Evolutionary conservation across 805 yeast species (phyloP).

Genomic region (Candida methanosorbosa): DNA sequence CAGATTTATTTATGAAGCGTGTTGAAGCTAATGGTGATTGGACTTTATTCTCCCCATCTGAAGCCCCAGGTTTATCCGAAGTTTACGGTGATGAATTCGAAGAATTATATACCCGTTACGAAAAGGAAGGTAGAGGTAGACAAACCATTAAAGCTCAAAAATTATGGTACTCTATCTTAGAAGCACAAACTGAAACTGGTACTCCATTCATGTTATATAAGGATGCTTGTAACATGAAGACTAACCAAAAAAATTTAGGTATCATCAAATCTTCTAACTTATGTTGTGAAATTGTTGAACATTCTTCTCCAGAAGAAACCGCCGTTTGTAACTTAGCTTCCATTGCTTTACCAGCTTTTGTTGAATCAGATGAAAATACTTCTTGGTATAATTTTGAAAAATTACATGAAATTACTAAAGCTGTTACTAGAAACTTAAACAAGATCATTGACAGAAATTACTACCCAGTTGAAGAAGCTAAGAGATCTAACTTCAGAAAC

Average conservation of each 20-base stretch:
- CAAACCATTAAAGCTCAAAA: constrained; percentile 47
- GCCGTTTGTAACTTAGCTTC: constrained; percentile 59
- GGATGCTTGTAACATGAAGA: constrained; percentile 51
- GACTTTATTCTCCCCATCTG: constrained; percentile 53
- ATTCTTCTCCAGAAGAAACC: constrained; percentile 48
- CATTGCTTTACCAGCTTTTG: constrained; percentile 48
- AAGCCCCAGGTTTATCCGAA: constrained; percentile 49
- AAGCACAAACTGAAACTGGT: constrained; percentile 59
- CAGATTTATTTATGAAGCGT: constrained; percentile 54
- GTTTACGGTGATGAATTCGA: constrained; percentile 49
- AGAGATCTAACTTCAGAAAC: constrained; percentile 44
- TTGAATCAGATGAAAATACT: constrained; percentile 32
- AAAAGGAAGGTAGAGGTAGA: constrained; percentile 41
- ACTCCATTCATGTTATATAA: constrained; percentile 58
- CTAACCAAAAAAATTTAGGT: constrained; percentile 55
- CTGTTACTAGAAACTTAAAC: constrained; percentile 46
- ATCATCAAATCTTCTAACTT: constrained; percentile 51
- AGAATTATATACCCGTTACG: constrained; percentile 42
- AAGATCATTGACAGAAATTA: constrained; percentile 47
- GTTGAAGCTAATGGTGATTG: constrained; percentile 47
- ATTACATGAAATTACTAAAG: constrained; percentile 46
- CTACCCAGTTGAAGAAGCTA: constrained; percentile 50
- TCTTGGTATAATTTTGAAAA: constrained; percentile 47
- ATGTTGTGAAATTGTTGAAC: constrained; percentile 58
- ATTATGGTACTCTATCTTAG: constrained; percentile 52